Conservation (phyloP, 2,329 filamentous ascomycete species). For the Balansia obtecta region DNA sequence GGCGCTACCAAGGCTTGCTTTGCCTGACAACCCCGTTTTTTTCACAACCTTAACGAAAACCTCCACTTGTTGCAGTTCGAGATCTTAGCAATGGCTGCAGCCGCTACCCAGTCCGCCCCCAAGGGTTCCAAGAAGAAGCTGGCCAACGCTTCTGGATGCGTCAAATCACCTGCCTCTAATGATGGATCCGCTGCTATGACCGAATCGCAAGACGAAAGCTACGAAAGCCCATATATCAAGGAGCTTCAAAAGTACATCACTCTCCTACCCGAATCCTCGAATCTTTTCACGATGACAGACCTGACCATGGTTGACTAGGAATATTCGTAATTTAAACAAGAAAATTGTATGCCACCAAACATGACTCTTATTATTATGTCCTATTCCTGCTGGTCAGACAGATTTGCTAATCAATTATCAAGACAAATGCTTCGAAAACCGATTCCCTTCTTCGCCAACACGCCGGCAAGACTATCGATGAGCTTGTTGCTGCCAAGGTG, state of each 20-base stretch:
- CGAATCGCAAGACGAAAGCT: constrained; percentile 45
- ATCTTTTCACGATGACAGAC: constrained; percentile 2
- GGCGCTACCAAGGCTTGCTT: background rate
- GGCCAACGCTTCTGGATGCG: constrained; percentile 36
- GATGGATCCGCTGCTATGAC: constrained; percentile 32
- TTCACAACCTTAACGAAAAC: constrained; percentile 6
- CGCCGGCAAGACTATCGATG: constrained; percentile 57
- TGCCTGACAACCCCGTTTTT: background rate
- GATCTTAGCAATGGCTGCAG: constrained; percentile 42
- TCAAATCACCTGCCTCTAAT: constrained; percentile 42
- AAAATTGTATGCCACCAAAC: constrained; percentile 61
- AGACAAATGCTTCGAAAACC: constrained; percentile 62
- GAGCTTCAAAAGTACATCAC: constrained; percentile 70
- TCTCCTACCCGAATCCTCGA: constrained; percentile 16
- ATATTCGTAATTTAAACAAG: constrained; percentile 84
- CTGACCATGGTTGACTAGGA: constrained; percentile 36
- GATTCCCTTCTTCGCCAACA: constrained; percentile 58
- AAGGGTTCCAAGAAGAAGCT: constrained; percentile 60
- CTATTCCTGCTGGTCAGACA: constrained; percentile 18
- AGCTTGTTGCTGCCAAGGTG: constrained; percentile 57
- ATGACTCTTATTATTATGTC: background rate
- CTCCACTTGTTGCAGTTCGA: constrained; percentile 5
- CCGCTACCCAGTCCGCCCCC: constrained; percentile 46
- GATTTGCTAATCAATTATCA: background rate
- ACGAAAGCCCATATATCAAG: constrained; percentile 69